phyloP scores from a whole-genome alignment of 345 rosid genomes.

The Ceriops zippeliana region DNA sequence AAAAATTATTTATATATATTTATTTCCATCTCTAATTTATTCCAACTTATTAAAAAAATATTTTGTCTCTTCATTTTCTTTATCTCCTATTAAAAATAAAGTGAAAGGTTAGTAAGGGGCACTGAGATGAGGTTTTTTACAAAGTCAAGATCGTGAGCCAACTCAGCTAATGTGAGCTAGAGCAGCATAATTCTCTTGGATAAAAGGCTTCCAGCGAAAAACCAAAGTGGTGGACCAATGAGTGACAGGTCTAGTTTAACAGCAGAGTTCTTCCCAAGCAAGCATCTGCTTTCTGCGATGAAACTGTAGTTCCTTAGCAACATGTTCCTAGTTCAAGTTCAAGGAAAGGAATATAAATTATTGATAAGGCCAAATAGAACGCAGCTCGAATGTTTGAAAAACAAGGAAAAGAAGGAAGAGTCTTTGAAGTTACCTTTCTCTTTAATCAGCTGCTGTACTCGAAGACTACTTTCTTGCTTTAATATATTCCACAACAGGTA shows the following conservation, averaged over 20 bases:
- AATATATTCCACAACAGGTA: conserved; percentile 47
- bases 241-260: conserved; percentile 29
- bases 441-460: conserved; percentile 55
- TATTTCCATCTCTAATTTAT: no score
- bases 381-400: conserved; percentile 80
- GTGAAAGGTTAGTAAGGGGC: no score
- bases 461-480: conserved; percentile 44
- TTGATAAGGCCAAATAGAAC: conserved; percentile 31
- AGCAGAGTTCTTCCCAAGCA: conserved; percentile 36
- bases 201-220: conserved; percentile 12
- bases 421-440: conserved; percentile 48
- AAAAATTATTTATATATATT: no score
- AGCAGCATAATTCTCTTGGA: conserved; percentile 12
- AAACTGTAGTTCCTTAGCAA: conserved; percentile 21
- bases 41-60: no score
- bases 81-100: no score
- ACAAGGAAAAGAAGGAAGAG: conserved; percentile 54
- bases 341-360: conserved; percentile 37
- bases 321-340: conserved; percentile 26
- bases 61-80: no score
- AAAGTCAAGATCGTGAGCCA: no score
- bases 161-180: no score
- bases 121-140: no score
- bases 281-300: conserved; percentile 25
- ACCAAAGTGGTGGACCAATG: conserved; percentile 19